Base-by-base conservation (phyloP, 192 early-diverging fungal genomes). In the Mortierella alpina region DNA sequence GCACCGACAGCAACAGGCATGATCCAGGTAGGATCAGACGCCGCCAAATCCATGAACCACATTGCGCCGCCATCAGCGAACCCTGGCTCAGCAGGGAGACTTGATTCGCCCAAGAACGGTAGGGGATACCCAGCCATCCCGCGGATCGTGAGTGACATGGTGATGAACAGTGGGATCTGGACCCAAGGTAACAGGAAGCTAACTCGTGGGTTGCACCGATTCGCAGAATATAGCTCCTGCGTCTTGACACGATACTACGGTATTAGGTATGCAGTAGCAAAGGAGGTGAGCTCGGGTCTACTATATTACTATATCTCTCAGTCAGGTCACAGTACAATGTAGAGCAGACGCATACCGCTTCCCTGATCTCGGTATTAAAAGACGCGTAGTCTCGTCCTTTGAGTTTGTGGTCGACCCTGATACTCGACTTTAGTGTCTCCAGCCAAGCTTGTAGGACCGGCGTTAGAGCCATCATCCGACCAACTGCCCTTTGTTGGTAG, bases 81-180 rank as follows among this genome's bases (percentile, higher is more conserved):
- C 9, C 90, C 92, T 14, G 77, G 46, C 45, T 84, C 73, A 0
- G 79, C 57, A 1, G 89, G 72, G 7, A 80, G 49, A 7, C 77
- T 70, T 3, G 84, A 76, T 3, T 78, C 78, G 13, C 86, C 85
- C 13, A 84, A 58, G 52, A 72, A 91, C 0, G 91, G 89, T 14
- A 91, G 45, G 3, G 90, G 89, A 48, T 84, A 88, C 17, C 85
- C 89, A 11, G 87, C 85, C 88, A 95, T 86, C 20, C 87, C 77
- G 31, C 93, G 72, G 59, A 95, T 69, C 4, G 91, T 88, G 40
- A 93, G 74, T 0, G 92, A 90, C 86, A 91, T 87, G 20, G 82
- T 82, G 20, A 94, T 56, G 62, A 94, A 95, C 0, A 95, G 72
- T 0, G 94, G 94, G n/a, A 95, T 89, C 63, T 95, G 94, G 0